phyloP scores from a whole-genome alignment of 768 basidiomycete genomes.

The Boletus barrowsii region DNA sequence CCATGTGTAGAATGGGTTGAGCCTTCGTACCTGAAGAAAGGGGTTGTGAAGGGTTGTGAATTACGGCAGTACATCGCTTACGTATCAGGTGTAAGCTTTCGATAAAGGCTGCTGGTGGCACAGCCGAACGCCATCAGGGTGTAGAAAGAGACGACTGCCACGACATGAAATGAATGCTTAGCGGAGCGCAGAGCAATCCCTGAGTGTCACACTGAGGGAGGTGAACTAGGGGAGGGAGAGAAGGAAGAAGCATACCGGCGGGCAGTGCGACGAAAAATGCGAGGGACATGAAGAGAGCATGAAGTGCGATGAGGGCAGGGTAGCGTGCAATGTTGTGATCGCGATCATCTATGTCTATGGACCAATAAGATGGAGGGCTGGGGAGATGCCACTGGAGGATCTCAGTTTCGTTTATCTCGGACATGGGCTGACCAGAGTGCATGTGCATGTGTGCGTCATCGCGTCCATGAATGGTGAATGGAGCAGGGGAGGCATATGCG shows the following conservation, averaged over 20 bases:
- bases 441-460: constrained; percentile 45
- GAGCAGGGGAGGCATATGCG: constrained; percentile 12
- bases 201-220: constrained; percentile 27
- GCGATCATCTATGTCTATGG: constrained; percentile 65
- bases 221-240: neutral
- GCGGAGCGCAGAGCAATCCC: constrained; percentile 80
- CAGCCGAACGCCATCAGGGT: constrained; percentile 59
- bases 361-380: constrained; percentile 80
- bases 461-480: no score
- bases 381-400: constrained; percentile 60
- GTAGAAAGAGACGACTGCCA: constrained; percentile 65
- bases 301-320: constrained; percentile 69
- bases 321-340: constrained; percentile 45
- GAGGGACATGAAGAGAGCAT: constrained; percentile 67
- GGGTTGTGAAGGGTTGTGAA: neutral
- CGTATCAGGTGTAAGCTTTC: constrained; percentile 80
- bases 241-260: constrained; percentile 49
- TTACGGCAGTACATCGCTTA: constrained; percentile 38
- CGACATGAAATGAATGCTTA: constrained; percentile 59
- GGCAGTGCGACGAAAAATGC: constrained; percentile 87
- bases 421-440: constrained; percentile 45
- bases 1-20: constrained; percentile 63
- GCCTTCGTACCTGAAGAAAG: constrained; percentile 60
- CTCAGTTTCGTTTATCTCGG: constrained; percentile 77
- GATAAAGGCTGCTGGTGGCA: constrained; percentile 66